Percentiles rank a stretch among this genome's conserved stretches.
These are phyloP conservation scores for Melampsora larici-populina DNA, from an alignment of 1,284 basidiomycete genomes.

Conservation along the genomic window DNA sequence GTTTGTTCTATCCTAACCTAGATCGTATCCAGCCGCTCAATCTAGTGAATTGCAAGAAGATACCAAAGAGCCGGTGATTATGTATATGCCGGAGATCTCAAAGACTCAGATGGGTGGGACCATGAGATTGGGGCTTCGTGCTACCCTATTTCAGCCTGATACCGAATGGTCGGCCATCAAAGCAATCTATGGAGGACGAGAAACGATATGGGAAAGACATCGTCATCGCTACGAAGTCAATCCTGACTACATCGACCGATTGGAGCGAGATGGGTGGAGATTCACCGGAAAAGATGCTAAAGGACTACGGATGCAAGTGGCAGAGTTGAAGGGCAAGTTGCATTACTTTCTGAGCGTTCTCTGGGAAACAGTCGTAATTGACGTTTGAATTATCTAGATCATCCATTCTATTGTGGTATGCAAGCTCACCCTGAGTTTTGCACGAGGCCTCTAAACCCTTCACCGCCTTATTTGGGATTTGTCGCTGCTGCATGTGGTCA, in stretches of 20 bases:
- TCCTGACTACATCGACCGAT: conserved; percentile 73
- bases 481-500: conserved; percentile 75
- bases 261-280: conserved; percentile 70
- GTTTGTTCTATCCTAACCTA: neutral
- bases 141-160: conserved; percentile 75
- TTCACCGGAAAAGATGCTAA: conserved; percentile 93
- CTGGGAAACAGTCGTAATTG: too few species aligned
- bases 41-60: conserved; percentile 74
- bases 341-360: neutral
- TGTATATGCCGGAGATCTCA: conserved; percentile 99
- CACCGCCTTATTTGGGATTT: conserved; percentile 94
- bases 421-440: conserved; percentile 99
- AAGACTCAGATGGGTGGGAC: conserved; percentile 98
- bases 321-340: conserved; percentile 74
- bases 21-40: conserved; percentile 65
- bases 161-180: conserved; percentile 66
- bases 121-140: conserved; percentile 92
- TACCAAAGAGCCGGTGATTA: conserved; percentile 69
- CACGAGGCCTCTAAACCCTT: conserved; percentile 96
- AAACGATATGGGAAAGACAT: conserved; percentile 92
- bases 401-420: conserved; percentile 90
- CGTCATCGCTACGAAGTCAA: conserved; percentile 97
- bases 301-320: conserved; percentile 94
- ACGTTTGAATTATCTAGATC: conserved; percentile 60
- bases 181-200: conserved; percentile 77